phyloP scores from a whole-genome alignment of 78 protist species.

The Pigoraptor vietnamica region DNA sequence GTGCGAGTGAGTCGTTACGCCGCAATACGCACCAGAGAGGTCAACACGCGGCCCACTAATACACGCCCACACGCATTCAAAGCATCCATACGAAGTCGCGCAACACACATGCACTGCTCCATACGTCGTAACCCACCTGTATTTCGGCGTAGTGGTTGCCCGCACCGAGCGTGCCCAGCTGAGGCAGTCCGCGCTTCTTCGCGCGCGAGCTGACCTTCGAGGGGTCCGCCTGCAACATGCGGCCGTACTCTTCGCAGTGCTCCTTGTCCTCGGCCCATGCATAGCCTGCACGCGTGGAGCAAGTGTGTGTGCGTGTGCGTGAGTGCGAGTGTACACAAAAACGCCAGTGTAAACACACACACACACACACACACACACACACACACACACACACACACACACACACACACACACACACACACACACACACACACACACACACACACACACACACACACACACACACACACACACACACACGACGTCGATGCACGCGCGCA shows the following conservation, averaged over 20 bases:
- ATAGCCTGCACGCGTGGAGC: conserved; percentile 32
- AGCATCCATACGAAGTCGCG: background rate
- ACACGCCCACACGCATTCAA: background rate
- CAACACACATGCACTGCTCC: background rate
- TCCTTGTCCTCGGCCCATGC: conserved; percentile 97
- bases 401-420: no score
- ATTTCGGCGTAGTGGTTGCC: conserved; percentile 91
- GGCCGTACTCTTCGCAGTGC: conserved; percentile 89
- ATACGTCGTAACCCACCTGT: background rate
- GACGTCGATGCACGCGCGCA: background rate
- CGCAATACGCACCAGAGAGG: no score
- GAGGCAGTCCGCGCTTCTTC: conserved; percentile 88
- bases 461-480: no score
- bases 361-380: background rate
- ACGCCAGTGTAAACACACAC: no score
- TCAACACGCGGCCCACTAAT: background rate
- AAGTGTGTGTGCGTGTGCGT: conserved; percentile 2
- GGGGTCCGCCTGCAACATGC: conserved; percentile 86
- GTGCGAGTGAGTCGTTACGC: conserved; percentile 12
- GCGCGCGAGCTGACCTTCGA: conserved; percentile 75
- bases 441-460: background rate
- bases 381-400: no score
- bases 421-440: background rate
- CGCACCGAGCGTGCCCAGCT: conserved; percentile 87
- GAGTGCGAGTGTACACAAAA: no score